Evolutionary conservation across 139 green algal species (phyloP).

Genomic region (Desmodesmus armatus): DNA sequence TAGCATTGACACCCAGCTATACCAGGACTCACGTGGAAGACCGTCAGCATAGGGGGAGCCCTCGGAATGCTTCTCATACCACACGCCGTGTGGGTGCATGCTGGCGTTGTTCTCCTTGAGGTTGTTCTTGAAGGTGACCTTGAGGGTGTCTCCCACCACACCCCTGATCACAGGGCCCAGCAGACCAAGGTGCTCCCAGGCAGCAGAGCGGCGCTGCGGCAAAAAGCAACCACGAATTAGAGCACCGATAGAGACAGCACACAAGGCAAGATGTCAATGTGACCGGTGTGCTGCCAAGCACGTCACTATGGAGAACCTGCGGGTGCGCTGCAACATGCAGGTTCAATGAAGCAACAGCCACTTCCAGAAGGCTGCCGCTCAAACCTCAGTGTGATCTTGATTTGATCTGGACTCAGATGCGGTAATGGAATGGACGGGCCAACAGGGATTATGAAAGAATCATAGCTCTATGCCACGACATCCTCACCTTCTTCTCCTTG

Average conservation of each 20-base stretch:
- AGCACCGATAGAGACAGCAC: neutral
- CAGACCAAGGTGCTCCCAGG: conserved; percentile 70
- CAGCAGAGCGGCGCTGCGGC: conserved; percentile 31
- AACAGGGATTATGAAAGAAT: too few species aligned
- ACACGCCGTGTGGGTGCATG: conserved; percentile 80
- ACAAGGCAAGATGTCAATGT: too few species aligned
- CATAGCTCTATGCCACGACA: too few species aligned
- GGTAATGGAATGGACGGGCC: too few species aligned
- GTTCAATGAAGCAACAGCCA: too few species aligned
- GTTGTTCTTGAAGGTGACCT: conserved; percentile 51
- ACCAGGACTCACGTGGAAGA: conserved; percentile 26
- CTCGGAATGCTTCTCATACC: conserved; percentile 78
- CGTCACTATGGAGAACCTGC: neutral
- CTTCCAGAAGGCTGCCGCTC: too few species aligned
- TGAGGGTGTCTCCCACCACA: conserved; percentile 73
- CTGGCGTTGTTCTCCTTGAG: conserved; percentile 44
- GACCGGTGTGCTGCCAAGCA: neutral
- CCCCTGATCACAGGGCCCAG: conserved; percentile 74
- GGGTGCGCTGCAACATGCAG: too few species aligned
- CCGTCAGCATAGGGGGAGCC: conserved; percentile 77
- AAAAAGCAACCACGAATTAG: neutral
- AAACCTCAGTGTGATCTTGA: too few species aligned
- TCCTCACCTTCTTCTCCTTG: conserved; percentile 44
- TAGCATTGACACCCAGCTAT: neutral
- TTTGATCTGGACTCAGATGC: too few species aligned